phyloP scores from a whole-genome alignment of 2,329 filamentous ascomycete species.

The Colletotrichum agaves region DNA sequence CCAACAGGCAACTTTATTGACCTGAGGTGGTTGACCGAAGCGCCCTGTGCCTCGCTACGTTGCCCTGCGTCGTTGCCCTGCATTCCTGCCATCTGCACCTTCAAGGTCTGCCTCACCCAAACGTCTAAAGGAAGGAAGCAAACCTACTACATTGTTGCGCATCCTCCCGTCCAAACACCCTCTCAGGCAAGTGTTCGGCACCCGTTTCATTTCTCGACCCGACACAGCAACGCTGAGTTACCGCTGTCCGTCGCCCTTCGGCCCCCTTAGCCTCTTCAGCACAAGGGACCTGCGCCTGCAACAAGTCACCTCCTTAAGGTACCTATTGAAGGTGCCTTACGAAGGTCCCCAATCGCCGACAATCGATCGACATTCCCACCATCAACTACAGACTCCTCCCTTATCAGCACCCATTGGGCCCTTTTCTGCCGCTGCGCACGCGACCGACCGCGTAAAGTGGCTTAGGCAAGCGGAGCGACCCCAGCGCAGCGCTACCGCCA shows the following conservation, averaged over 20 bases:
- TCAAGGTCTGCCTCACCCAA: no score
- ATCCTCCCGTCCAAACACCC: constrained; percentile 18
- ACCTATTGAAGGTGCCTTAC: background rate
- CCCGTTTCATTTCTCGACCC: constrained; percentile 33
- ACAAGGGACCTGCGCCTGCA: background rate
- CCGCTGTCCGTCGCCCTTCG: background rate
- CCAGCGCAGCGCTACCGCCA: constrained; percentile 35
- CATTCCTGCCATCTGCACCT: background rate
- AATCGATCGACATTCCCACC: constrained; percentile 1
- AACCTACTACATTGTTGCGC: constrained; percentile 7
- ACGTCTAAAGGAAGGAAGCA: background rate
- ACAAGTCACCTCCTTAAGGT: background rate
- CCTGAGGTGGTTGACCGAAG: no score
- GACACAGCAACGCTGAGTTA: constrained; percentile 21
- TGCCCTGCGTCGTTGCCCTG: constrained; percentile 11
- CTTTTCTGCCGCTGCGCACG: constrained; percentile 29
- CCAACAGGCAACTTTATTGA: no score
- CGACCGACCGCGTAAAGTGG: constrained; percentile 38
- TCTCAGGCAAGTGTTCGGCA: constrained; percentile 19
- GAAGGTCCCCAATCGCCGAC: background rate
- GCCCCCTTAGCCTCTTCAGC: background rate
- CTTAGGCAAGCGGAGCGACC: constrained; percentile 35
- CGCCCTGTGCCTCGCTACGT: constrained; percentile 13
- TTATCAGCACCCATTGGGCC: constrained; percentile 24
- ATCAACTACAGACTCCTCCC: constrained; percentile 6